Evolutionary conservation across 139 green algal genomes (phyloP).

Genomic region (Closterium sp.): DNA sequence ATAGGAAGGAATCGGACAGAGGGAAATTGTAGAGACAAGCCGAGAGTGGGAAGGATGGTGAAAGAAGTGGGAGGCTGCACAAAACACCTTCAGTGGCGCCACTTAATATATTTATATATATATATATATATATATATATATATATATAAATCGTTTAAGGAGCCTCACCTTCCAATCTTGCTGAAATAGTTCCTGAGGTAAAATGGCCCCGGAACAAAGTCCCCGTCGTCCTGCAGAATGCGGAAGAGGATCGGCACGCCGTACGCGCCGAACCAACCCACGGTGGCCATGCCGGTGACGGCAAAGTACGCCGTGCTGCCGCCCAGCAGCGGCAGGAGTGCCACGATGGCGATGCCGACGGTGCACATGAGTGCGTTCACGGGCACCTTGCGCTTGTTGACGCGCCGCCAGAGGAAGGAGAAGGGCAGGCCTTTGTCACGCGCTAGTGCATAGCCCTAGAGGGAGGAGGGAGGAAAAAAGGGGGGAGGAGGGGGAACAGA

Average conservation of each 20-base stretch:
- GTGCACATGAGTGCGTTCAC: conserved; percentile 1
- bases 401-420: background rate
- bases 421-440: conserved; percentile 19
- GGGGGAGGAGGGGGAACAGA: background rate
- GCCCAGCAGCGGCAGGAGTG: background rate
- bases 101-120: too few species aligned
- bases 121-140: too few species aligned
- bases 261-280: conserved; percentile 32
- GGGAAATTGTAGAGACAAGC: too few species aligned
- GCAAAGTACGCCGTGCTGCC: background rate
- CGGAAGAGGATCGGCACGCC: conserved; percentile 39
- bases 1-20: too few species aligned
- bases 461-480: background rate
- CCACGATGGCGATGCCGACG: background rate
- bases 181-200: conserved; percentile 30
- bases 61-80: too few species aligned
- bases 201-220: conserved; percentile 30
- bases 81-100: too few species aligned
- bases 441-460: conserved; percentile 9
- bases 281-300: conserved; percentile 19
- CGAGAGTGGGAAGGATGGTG: too few species aligned
- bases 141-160: too few species aligned
- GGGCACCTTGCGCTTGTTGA: background rate
- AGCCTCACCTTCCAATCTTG: too few species aligned
- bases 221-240: background rate